Evolutionary conservation across 2,329 filamentous ascomycete genomes (phyloP), one percentile per base, ranked within the genome.

Genomic region (Fusarium concolor): DNA sequence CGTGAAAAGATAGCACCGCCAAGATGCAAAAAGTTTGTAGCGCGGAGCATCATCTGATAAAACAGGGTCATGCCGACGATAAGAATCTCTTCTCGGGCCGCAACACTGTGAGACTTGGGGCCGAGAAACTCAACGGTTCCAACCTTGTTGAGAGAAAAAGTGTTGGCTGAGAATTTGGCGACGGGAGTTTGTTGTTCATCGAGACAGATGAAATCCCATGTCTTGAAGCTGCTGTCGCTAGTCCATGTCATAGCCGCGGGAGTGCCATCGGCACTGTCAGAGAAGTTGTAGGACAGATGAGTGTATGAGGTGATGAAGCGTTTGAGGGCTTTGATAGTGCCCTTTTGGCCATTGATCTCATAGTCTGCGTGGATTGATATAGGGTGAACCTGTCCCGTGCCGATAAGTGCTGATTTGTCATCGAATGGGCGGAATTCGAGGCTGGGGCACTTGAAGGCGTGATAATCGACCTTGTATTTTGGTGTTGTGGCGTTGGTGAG

Each of bases 321-420:
- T 14, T 45, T 62, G 12, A 72, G 54, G 12, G 71, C 67, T 29
- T 73, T 72, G 18, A 73, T 57, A 3, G 62, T 65, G 29, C 68
- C 62, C 38, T 72, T 73, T 26, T 44, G 43, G 20, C 70, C 71
- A 10, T 56, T 45, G 10, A 72, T 43, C 11, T 72, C 67, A 35
- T 73, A 73, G 44, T 71, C 54, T 20, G 71, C 56, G 6, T 72
- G 55, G 28, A 73, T 73, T 31, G 68, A 61, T 35, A 73, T 37
- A 3, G 62, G 43, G 7, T 72, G 71, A 7, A 72, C 39, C 7
- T 61, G 69, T 37, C 70, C 71, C 0, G 42, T 49, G 22, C 67
- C 71, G 7, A 72, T 47, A 3, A 47, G n/a, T 3, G 17, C 24
- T 11, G 3, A 26, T 20, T 20, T 35, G 24, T 67, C 50, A 3